Conservation (phyloP, 2,329 filamentous ascomycete genomes). For the Penicillium sp. region DNA sequence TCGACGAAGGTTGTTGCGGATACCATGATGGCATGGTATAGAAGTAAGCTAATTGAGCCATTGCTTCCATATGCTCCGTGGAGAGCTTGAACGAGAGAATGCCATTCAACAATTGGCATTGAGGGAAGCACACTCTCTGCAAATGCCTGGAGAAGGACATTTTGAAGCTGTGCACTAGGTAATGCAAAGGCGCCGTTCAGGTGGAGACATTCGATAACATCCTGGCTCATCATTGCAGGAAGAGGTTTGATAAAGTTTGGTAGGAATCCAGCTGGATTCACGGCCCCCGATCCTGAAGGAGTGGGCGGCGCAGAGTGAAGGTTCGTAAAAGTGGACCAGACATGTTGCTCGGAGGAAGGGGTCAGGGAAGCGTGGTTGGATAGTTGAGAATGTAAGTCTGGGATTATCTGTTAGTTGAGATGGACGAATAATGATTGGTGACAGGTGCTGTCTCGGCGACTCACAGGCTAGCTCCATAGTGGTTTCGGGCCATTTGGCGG, state of each 20-base stretch:
- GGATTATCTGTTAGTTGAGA: not conserved
- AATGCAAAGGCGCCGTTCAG: constrained; percentile 78
- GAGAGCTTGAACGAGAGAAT: constrained; percentile 55
- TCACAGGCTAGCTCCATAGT: not conserved
- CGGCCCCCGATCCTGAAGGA: not conserved
- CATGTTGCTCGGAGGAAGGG: not conserved
- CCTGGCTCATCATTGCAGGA: constrained; percentile 14
- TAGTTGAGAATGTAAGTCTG: not conserved
- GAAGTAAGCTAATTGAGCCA: constrained; percentile 67
- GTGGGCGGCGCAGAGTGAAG: constrained; percentile 5
- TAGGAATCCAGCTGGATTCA: constrained; percentile 6
- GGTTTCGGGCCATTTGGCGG: not conserved
- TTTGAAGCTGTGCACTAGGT: constrained; percentile 68
- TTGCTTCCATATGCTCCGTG: constrained; percentile 64
- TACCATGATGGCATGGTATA: constrained; percentile 91
- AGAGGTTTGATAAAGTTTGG: constrained; percentile 19
- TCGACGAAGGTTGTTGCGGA: constrained; percentile 81
- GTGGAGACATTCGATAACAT: constrained; percentile 62
- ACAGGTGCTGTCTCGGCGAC: not conserved
- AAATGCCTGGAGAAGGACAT: constrained; percentile 75
- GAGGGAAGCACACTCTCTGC: constrained; percentile 84
- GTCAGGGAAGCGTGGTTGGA: not conserved
- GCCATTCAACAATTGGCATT: constrained; percentile 76
- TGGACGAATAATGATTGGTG: not conserved
- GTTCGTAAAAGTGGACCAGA: constrained; percentile 20